These are phyloP conservation scores for Hibiscus trionum DNA, from an alignment of 345 rosid genomes.

Conservation along the genomic window DNA sequence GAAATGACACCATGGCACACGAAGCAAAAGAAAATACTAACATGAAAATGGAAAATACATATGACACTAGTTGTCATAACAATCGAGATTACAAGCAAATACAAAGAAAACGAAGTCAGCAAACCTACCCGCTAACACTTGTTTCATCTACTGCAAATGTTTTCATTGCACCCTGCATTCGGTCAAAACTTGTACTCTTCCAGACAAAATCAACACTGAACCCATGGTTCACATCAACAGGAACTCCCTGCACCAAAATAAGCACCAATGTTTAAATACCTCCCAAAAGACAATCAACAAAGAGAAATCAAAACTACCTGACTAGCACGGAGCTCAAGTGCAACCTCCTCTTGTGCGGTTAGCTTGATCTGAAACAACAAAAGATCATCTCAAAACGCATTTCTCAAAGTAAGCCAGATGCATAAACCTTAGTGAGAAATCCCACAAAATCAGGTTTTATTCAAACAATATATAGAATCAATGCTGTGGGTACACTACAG, in stretches of 20 bases:
- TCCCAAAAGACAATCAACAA: background rate
- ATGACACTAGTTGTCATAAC: background rate
- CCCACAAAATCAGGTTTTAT: background rate
- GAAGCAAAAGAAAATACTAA: background rate
- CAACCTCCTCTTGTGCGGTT: conserved; percentile 98
- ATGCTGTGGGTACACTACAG: background rate
- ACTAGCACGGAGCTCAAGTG: conserved; percentile 96
- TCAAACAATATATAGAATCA: background rate
- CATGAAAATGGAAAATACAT: background rate
- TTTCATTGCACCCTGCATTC: conserved; percentile 99
- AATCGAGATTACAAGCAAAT: background rate
- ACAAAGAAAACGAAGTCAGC: background rate
- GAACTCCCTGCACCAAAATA: conserved; percentile 64
- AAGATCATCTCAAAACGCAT: background rate
- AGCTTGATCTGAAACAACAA: conserved; percentile 67
- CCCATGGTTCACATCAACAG: conserved; percentile 88
- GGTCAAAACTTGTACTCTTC: conserved; percentile 99
- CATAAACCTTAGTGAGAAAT: background rate
- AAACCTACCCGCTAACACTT: conserved; percentile 95
- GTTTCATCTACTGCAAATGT: conserved; percentile 99
- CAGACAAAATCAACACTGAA: conserved; percentile 98
- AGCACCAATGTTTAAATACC: background rate
- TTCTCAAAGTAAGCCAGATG: background rate
- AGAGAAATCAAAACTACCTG: conserved; percentile 47
- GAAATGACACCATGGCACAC: background rate